Evolutionary conservation across 768 basidiomycete genomes (phyloP).

Genomic region (Russula sp.): DNA sequence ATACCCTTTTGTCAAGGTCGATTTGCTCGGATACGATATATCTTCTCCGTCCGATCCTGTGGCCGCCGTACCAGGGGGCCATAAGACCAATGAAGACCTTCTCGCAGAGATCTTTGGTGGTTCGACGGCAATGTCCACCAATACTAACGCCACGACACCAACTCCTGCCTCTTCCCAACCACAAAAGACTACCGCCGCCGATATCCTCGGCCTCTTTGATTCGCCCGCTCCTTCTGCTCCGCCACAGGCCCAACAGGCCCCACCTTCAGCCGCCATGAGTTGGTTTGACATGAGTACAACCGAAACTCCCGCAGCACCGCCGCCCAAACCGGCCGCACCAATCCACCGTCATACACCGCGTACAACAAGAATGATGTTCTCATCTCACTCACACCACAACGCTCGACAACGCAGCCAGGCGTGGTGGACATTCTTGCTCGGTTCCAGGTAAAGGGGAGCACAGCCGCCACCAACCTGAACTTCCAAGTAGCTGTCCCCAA

Average conservation of each 20-base stretch:
- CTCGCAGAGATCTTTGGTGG: constrained; percentile 91
- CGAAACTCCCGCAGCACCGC: constrained; percentile 31
- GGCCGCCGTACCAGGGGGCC: constrained; percentile 42
- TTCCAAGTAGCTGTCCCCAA: constrained; percentile 99
- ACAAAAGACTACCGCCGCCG: constrained; percentile 65
- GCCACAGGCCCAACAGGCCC: constrained; percentile 34
- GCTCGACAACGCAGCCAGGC: constrained; percentile 75
- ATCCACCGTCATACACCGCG: constrained; percentile 72
- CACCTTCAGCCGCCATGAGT: constrained; percentile 23
- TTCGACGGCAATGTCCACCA: constrained; percentile 38
- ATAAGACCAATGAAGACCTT: constrained; percentile 75
- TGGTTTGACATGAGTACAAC: constrained; percentile 31
- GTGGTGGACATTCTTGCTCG: constrained; percentile 86
- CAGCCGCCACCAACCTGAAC: constrained; percentile 60
- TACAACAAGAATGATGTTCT: constrained; percentile 91
- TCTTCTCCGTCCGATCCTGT: constrained; percentile 39
- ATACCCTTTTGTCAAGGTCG: constrained; percentile 41
- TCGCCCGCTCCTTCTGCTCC: constrained; percentile 40
- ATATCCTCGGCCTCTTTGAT: constrained; percentile 89
- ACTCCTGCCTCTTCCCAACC: constrained; percentile 36
- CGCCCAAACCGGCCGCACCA: constrained; percentile 44
- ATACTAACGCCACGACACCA: constrained; percentile 36
- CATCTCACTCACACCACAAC: constrained; percentile 87
- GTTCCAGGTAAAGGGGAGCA: constrained; percentile 67
- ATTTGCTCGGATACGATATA: constrained; percentile 82